Evolutionary conservation across 257 asterid species (phyloP).

Genomic region (Voacanga thouarsii): DNA sequence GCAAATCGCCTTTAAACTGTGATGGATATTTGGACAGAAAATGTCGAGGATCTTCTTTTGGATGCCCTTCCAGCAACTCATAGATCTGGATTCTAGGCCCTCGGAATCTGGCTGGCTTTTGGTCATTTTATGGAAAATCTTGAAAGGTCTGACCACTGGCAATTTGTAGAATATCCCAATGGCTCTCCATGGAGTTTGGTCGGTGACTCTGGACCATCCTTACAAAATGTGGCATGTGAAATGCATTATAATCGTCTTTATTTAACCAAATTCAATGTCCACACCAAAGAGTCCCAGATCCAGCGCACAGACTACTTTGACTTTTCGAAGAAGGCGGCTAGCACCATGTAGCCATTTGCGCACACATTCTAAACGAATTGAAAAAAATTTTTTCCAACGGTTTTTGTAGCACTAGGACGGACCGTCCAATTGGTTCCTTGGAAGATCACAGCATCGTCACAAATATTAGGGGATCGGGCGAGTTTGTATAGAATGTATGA

Average conservation of each 20-base stretch:
- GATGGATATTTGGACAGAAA: neutral
- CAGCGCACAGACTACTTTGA: neutral
- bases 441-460: too few relatives aligned
- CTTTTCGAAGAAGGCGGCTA: neutral
- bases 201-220: neutral
- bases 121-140: neutral
- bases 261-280: neutral
- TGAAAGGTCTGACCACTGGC: neutral
- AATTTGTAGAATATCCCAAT: too few relatives aligned
- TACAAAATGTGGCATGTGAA: neutral
- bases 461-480: too few relatives aligned
- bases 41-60: neutral
- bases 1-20: neutral
- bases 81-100: neutral
- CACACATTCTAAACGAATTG: too few relatives aligned
- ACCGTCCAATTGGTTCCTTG: neutral
- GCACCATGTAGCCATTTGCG: neutral
- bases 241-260: neutral
- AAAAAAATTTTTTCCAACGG: neutral
- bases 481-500: too few relatives aligned
- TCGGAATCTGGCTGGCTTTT: neutral
- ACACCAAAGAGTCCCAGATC: neutral
- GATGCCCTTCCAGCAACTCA: neutral
- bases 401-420: neutral
- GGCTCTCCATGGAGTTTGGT: too few relatives aligned